Conservation (phyloP, 2,329 filamentous ascomycete species). For the Hypoxylon sp. region DNA sequence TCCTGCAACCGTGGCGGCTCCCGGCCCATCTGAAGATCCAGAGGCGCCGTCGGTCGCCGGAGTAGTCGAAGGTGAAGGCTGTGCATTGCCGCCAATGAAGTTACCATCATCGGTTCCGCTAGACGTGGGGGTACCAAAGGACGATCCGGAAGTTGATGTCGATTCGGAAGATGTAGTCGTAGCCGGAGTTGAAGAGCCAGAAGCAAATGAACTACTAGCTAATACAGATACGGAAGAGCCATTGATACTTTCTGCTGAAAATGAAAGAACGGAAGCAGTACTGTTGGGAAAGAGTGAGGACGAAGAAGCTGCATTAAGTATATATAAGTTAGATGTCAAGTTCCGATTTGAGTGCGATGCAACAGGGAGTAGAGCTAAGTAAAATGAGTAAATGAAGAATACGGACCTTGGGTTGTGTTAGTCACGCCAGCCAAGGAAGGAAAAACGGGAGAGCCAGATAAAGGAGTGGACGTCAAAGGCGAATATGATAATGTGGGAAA, state of each 20-base stretch:
- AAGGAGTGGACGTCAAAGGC: slow-evolving; percentile 54
- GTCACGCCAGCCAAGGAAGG: slow-evolving; percentile 51
- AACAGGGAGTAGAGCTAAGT: slow-evolving; percentile 12
- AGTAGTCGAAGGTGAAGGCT: slow-evolving; percentile 48
- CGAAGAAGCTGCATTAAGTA: slow-evolving; percentile 39
- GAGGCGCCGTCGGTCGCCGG: slow-evolving; percentile 44
- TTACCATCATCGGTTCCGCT: slow-evolving; percentile 39
- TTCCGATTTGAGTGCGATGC: background rate
- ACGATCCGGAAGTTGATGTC: slow-evolving; percentile 22
- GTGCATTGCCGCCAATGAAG: slow-evolving; percentile 45
- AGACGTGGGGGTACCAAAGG: slow-evolving; percentile 28
- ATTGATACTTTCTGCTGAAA: slow-evolving; percentile 43
- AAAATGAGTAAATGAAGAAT: background rate
- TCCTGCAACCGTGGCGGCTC: slow-evolving; percentile 63
- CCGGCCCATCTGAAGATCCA: slow-evolving; percentile 45
- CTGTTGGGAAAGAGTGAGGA: slow-evolving; percentile 45
- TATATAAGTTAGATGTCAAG: slow-evolving; percentile 20
- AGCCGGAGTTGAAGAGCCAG: slow-evolving; percentile 28
- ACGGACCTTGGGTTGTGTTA: slow-evolving; percentile 50
- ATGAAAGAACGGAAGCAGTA: slow-evolving; percentile 46
- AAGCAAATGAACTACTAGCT: slow-evolving; percentile 32
- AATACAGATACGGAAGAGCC: slow-evolving; percentile 44
- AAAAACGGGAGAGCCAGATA: slow-evolving; percentile 50
- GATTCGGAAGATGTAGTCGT: slow-evolving; percentile 33
- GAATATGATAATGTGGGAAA: slow-evolving; percentile 55